These are phyloP conservation scores for Yarrowia osloensis DNA, from an alignment of 805 yeast genomes.

Conservation along the genomic window DNA sequence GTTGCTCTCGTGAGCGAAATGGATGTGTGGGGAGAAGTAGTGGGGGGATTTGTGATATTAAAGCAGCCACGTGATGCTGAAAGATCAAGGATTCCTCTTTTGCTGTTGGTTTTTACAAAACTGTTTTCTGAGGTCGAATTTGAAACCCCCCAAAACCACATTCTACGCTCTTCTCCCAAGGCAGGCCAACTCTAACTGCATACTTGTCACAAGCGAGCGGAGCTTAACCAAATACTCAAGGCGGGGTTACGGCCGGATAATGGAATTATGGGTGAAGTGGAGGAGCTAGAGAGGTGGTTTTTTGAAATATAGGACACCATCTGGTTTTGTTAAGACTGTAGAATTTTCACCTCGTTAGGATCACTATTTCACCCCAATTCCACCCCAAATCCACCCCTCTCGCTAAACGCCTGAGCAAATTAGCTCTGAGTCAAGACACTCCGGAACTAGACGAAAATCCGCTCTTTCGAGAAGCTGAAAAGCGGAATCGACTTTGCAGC, in stretches of 20 bases:
- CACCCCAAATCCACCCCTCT: no score
- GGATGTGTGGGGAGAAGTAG: no score
- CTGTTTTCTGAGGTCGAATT: background rate
- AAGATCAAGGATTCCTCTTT: background rate
- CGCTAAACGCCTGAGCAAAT: constrained; percentile 4
- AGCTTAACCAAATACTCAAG: constrained; percentile 9
- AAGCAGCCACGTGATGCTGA: background rate
- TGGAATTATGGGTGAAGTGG: background rate
- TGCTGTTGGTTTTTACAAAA: background rate
- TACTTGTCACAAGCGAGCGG: constrained; percentile 5
- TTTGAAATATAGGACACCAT: background rate
- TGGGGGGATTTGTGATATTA: background rate
- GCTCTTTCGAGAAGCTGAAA: background rate
- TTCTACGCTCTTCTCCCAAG: constrained; percentile 19
- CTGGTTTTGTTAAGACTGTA: no score
- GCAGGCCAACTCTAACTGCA: background rate
- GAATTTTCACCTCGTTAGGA: background rate
- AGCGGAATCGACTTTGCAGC: background rate
- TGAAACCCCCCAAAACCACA: background rate
- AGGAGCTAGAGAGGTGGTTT: background rate
- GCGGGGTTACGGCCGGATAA: background rate
- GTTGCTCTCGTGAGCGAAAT: background rate
- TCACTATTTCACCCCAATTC: background rate
- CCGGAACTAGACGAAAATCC: background rate
- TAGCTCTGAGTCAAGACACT: background rate